phyloP scores from a whole-genome alignment of 140 eudicot species.

The Senecio squalidus region DNA sequence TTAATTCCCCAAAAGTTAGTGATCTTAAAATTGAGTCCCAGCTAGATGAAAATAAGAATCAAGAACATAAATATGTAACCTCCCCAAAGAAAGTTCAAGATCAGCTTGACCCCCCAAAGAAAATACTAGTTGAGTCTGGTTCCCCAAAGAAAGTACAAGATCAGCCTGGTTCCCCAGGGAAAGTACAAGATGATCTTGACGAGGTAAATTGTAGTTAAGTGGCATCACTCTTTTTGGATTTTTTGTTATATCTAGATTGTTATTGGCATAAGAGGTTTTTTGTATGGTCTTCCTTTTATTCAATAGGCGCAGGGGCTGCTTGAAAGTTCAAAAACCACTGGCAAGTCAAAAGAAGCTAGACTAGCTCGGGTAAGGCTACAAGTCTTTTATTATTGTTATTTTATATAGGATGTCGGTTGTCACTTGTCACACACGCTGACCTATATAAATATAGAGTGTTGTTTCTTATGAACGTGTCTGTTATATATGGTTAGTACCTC shows the following conservation, averaged over 20 bases:
- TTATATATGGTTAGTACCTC: slow-evolving; percentile 5
- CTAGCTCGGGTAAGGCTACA: slow-evolving; percentile 82
- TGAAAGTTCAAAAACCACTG: slow-evolving; percentile 74
- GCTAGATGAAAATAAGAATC: slow-evolving; percentile 32
- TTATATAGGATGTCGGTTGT: slow-evolving; percentile 10
- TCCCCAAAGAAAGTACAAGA: slow-evolving; percentile 59
- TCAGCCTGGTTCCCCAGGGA: slow-evolving; percentile 40
- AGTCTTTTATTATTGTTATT: slow-evolving; percentile 7
- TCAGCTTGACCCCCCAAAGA: slow-evolving; percentile 41
- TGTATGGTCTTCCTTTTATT: slow-evolving; percentile 27
- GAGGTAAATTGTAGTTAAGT: slow-evolving; percentile 58
- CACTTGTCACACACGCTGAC: slow-evolving; percentile 8
- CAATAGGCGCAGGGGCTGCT: slow-evolving; percentile 96
- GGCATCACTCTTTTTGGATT: slow-evolving; percentile 11
- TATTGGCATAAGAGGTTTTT: slow-evolving; percentile 20
- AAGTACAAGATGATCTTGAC: slow-evolving; percentile 77
- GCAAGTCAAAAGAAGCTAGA: slow-evolving; percentile 98
- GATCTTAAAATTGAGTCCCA: slow-evolving; percentile 37
- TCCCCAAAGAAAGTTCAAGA: slow-evolving; percentile 59
- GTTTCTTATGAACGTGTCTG: background rate
- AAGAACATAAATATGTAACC: slow-evolving; percentile 33
- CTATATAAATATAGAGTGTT: slow-evolving; percentile 14
- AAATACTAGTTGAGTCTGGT: slow-evolving; percentile 34
- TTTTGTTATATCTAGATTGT: slow-evolving; percentile 10
- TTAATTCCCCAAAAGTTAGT: slow-evolving; percentile 25